phyloP scores from a whole-genome alignment of 306 rosid genomes.

The Boehmeria nivea region DNA sequence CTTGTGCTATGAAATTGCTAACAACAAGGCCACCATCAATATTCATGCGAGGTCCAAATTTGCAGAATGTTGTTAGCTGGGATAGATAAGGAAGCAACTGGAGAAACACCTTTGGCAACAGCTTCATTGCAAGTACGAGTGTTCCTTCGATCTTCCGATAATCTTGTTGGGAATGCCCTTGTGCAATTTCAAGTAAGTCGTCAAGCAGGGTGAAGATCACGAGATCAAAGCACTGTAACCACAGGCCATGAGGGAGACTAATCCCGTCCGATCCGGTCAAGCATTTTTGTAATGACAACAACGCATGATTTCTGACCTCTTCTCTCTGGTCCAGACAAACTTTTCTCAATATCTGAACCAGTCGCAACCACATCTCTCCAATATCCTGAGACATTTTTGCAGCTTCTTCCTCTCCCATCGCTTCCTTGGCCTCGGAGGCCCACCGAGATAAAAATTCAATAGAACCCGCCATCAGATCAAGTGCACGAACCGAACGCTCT shows the following conservation, averaged over 20 bases:
- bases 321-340: constrained; percentile 97
- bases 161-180: constrained; percentile 89
- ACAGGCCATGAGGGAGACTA: constrained; percentile 45
- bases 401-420: constrained; percentile 54
- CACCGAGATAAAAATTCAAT: constrained; percentile 69
- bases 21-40: constrained; percentile 97
- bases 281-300: constrained; percentile 70
- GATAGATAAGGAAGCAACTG: constrained; percentile 70
- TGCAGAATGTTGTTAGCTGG: constrained; percentile 81
- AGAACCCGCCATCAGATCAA: constrained; percentile 88
- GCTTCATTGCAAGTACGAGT: constrained; percentile 64
- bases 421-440: constrained; percentile 68
- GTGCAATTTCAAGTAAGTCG: constrained; percentile 89
- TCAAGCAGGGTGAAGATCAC: constrained; percentile 96
- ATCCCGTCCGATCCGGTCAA: constrained; percentile 70
- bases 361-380: constrained; percentile 95
- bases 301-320: too few species aligned
- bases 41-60: constrained; percentile 98
- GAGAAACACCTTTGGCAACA: constrained; percentile 80
- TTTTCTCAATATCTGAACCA: constrained; percentile 79
- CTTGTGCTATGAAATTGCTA: constrained; percentile 97
- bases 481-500: constrained; percentile 78
- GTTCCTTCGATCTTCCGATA: constrained; percentile 97
- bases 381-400: constrained; percentile 67
- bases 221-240: constrained; percentile 82